Conservation (phyloP, 1,139 yeast genomes). For the Saccharomyces hybrid region DNA sequence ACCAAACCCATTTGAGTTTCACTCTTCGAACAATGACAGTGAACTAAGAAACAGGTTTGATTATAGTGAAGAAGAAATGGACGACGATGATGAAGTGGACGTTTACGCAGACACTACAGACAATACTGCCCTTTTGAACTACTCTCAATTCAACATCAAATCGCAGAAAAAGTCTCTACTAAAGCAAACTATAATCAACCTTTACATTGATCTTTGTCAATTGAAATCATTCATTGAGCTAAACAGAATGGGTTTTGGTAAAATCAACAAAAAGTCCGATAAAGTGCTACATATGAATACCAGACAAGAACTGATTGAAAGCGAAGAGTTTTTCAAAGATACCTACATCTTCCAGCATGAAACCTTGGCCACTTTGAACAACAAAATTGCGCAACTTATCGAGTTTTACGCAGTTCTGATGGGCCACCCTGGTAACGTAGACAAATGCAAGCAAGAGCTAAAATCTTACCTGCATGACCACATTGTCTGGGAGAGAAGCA, state of each 20-base stretch:
- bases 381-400: constrained; percentile 41
- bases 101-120: constrained; percentile 29
- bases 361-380: constrained; percentile 42
- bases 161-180: constrained; percentile 42
- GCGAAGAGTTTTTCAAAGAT: constrained; percentile 37
- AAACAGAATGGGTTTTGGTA: constrained; percentile 59
- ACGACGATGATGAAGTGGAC: constrained; percentile 31
- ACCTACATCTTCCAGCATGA: constrained; percentile 42
- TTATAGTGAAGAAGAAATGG: constrained; percentile 25
- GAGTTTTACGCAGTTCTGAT: constrained; percentile 42
- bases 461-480: constrained; percentile 61
- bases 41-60: constrained; percentile 14
- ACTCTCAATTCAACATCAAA: constrained; percentile 33
- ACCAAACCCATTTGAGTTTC: not conserved
- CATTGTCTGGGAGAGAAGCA: constrained; percentile 68
- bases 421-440: constrained; percentile 16
- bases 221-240: constrained; percentile 59
- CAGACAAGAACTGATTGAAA: constrained; percentile 40
- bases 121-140: constrained; percentile 33
- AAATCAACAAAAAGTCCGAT: constrained; percentile 64
- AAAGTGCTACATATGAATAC: constrained; percentile 48
- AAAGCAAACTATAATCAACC: constrained; percentile 48
- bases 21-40: not conserved
- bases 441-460: constrained; percentile 34
- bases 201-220: constrained; percentile 56